phyloP scores from a whole-genome alignment of 2,329 filamentous ascomycete species.

The Alternaria gaisen region DNA sequence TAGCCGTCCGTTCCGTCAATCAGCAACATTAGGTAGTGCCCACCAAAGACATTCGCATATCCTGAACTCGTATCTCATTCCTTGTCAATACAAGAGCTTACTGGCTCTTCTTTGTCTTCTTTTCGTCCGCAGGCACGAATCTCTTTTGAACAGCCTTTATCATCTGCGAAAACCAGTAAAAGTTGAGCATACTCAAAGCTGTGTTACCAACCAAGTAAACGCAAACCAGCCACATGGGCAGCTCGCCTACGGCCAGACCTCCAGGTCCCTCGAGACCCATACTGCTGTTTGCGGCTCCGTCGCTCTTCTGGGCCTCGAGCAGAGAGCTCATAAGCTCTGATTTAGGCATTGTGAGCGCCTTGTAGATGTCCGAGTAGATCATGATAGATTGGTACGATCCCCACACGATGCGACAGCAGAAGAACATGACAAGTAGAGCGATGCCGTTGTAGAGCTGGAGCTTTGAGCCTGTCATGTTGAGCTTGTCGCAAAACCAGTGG shows the following conservation, averaged over 20 bases:
- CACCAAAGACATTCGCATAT: neutral
- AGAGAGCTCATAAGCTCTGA: constrained; percentile 22
- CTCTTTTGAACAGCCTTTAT: constrained; percentile 80
- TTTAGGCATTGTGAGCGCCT: constrained; percentile 45
- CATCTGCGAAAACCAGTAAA: constrained; percentile 89
- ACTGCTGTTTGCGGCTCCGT: constrained; percentile 53
- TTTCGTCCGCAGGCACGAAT: constrained; percentile 61
- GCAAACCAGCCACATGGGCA: constrained; percentile 74
- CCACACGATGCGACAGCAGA: constrained; percentile 78
- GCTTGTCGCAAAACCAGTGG: constrained; percentile 91
- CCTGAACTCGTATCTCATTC: neutral
- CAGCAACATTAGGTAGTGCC: neutral
- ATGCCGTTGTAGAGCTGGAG: constrained; percentile 81
- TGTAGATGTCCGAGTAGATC: constrained; percentile 73
- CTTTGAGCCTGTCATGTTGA: constrained; percentile 77
- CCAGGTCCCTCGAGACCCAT: constrained; percentile 21
- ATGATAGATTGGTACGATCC: constrained; percentile 74
- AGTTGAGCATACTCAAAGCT: constrained; percentile 76
- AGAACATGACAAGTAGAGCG: constrained; percentile 75
- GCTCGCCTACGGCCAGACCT: constrained; percentile 35
- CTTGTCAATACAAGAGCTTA: neutral
- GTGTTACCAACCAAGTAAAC: constrained; percentile 77
- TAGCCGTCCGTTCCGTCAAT: neutral
- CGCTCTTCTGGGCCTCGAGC: constrained; percentile 55
- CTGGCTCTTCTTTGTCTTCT: constrained; percentile 32